Evolutionary conservation across 768 basidiomycete genomes (phyloP).

Genomic region (Russula sp.): DNA sequence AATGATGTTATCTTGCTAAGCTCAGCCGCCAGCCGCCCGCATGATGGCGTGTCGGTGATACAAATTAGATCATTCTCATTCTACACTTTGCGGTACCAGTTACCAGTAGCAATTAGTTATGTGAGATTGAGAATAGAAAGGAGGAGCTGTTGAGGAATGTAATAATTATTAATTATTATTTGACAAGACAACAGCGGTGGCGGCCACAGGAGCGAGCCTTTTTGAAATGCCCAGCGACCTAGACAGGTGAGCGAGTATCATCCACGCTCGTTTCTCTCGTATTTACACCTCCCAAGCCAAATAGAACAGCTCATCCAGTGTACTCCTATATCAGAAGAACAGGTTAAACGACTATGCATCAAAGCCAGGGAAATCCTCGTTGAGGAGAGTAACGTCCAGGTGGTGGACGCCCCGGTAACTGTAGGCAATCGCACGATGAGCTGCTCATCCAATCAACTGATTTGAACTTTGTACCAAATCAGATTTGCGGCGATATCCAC

Average conservation of each 20-base stretch:
- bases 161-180: conserved; percentile 3
- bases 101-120: conserved; percentile 3
- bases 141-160: neutral
- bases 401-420: conserved; percentile 93
- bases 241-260: conserved; percentile 9
- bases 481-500: conserved; percentile 96
- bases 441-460: conserved; percentile 26
- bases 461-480: neutral
- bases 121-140: neutral
- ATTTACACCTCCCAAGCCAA: conserved; percentile 50
- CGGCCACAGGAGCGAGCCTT: neutral
- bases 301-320: conserved; percentile 91
- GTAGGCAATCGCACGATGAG: conserved; percentile 38
- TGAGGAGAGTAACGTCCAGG: conserved; percentile 96
- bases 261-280: neutral
- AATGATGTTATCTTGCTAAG: neutral
- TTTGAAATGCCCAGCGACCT: conserved; percentile 20
- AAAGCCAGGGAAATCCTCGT: conserved; percentile 96
- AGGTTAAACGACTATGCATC: conserved; percentile 90
- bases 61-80: conserved; percentile 1
- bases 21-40: neutral
- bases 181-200: neutral
- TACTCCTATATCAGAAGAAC: conserved; percentile 91
- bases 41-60: conserved; percentile 1
- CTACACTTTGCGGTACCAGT: conserved; percentile 4